Evolutionary conservation across 1,284 basidiomycete species (phyloP), one percentile per base, ranked within the genome.

Genomic region (Ceratobasidium sp.): DNA sequence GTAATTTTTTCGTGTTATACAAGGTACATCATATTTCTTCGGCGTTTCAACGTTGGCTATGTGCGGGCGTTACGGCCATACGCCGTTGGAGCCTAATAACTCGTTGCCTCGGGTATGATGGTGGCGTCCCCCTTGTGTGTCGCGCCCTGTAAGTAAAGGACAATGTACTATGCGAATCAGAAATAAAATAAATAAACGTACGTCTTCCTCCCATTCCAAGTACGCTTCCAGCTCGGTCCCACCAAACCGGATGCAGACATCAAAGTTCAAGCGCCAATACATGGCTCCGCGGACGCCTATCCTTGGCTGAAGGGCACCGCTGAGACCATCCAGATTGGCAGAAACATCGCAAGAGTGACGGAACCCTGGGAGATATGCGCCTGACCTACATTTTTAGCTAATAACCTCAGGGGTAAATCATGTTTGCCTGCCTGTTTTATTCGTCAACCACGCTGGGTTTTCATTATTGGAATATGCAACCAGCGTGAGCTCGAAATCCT

Each of bases 41-140:
- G n/a, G n/a, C n/a, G n/a, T n/a, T n/a, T n/a, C n/a, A n/a, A n/a
- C n/a, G n/a, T n/a, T n/a, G n/a, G n/a, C n/a, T n/a, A n/a, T n/a
- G n/a, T n/a, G n/a, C n/a, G n/a, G n/a, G n/a, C n/a, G n/a, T n/a
- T n/a, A n/a, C n/a, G n/a, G n/a, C n/a, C n/a, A n/a, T n/a, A n/a
- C n/a, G n/a, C n/a, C n/a, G n/a, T n/a, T n/a, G n/a, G n/a, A n/a
- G n/a, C n/a, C n/a, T n/a, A n/a, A n/a, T n/a, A n/a, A n/a, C n/a
- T n/a, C n/a, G n/a, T n/a, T n/a, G n/a, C n/a, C n/a, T 49, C 65
- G 6, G 65, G 42, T 35, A 68, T 49, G 22, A 68, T 68, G 29
- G 65, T 56, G 20, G 43, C 65, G 20, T 40, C 31, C 8, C 65
- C 65, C 0, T 40, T 55, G n/a, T 43, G 54, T 38, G 43, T 56